Conservation (phyloP, 2,329 filamentous ascomycete genomes). For the Trichophyton schoenleinii region DNA sequence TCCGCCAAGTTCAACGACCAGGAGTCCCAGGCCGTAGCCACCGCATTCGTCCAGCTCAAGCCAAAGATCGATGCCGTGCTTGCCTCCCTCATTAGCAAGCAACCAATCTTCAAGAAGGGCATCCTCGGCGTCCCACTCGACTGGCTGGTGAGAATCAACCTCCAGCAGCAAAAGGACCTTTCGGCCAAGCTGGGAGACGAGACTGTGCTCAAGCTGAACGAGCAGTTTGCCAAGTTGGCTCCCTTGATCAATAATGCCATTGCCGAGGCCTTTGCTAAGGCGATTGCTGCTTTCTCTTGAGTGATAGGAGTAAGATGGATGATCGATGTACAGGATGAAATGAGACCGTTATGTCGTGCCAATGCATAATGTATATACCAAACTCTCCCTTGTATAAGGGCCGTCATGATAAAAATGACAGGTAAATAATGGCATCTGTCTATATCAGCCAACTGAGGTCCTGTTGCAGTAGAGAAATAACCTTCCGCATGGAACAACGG, state of each 20-base stretch:
- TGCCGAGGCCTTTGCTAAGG: background rate
- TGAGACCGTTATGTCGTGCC: background rate
- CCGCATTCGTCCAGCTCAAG: background rate
- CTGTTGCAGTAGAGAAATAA: background rate
- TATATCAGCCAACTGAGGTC: background rate
- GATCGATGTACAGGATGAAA: too few relatives aligned
- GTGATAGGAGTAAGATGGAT: background rate
- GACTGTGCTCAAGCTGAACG: background rate
- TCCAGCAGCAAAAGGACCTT: background rate
- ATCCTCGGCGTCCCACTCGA: background rate
- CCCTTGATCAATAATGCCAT: constrained; percentile 1
- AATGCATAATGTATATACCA: background rate
- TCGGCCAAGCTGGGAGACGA: background rate
- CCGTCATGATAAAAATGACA: background rate
- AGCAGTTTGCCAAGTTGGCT: background rate
- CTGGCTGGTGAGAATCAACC: background rate
- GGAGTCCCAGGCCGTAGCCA: constrained; percentile 1
- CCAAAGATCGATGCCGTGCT: constrained; percentile 1
- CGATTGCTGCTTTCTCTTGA: background rate
- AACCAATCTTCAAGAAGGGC: constrained; percentile 1
- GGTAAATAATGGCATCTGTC: background rate
- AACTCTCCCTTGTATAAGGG: background rate
- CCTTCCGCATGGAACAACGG: background rate
- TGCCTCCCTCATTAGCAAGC: background rate
- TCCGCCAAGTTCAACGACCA: background rate